Evolutionary conservation across 1,284 basidiomycete species (phyloP).

Genomic region (Entoloma clypeatum): DNA sequence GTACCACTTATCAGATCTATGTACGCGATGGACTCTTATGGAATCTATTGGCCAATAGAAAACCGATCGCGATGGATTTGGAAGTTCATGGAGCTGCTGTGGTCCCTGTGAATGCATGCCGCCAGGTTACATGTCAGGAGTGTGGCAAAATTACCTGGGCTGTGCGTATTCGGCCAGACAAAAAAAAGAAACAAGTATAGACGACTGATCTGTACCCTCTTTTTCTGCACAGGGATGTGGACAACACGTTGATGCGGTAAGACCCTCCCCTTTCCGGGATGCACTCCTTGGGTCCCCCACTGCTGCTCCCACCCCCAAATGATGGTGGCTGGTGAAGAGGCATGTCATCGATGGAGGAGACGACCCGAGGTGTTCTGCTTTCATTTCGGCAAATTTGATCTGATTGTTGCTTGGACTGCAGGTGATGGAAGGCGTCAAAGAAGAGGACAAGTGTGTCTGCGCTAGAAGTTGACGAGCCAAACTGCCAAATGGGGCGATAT

Average conservation of each 20-base stretch:
- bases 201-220: constrained; percentile 14
- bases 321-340: neutral
- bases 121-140: constrained; percentile 50
- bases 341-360: constrained; percentile 20
- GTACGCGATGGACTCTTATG: too few species aligned
- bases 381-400: constrained; percentile 3
- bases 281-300: too few species aligned
- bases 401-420: constrained; percentile 24
- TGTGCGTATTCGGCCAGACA: constrained; percentile 40
- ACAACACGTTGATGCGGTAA: constrained; percentile 57
- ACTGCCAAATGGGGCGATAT: constrained; percentile 4
- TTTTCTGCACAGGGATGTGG: constrained; percentile 59
- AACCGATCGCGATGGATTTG: neutral
- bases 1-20: too few species aligned
- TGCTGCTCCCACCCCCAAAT: constrained; percentile 10
- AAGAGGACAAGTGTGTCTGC: constrained; percentile 67
- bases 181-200: neutral
- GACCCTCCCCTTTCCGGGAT: constrained; percentile 26
- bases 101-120: constrained; percentile 54
- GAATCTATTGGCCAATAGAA: neutral
- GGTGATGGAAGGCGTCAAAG: constrained; percentile 67
- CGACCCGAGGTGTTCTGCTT: constrained; percentile 13
- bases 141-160: constrained; percentile 75
- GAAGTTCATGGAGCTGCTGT: constrained; percentile 13
- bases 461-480: constrained; percentile 27